Conservation (phyloP, 1,139 yeast species). For the Blastobotrys ciferrii region DNA sequence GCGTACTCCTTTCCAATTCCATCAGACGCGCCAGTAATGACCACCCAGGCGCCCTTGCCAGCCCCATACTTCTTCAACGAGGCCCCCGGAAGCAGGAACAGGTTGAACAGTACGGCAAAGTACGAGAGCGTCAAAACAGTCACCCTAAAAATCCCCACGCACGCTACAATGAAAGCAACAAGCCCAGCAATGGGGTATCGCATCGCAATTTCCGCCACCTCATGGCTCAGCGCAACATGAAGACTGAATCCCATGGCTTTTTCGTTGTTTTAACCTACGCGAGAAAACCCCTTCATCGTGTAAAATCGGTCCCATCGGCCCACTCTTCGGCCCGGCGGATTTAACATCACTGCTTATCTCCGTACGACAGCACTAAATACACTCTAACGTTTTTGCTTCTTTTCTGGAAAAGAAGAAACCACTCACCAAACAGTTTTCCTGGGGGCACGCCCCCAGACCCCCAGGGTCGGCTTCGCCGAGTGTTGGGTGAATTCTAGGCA, state of each 20-base stretch:
- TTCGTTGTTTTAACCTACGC: not conserved
- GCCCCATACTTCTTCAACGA: slow-evolving; percentile 72
- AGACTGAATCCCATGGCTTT: too few relatives aligned
- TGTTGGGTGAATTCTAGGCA: too few relatives aligned
- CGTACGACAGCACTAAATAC: not conserved
- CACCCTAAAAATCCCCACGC: slow-evolving; percentile 52
- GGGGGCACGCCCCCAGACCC: too few relatives aligned
- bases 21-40: slow-evolving; percentile 95
- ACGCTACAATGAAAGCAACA: slow-evolving; percentile 23
- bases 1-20: slow-evolving; percentile 96
- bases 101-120: slow-evolving; percentile 50
- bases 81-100: slow-evolving; percentile 63
- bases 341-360: not conserved
- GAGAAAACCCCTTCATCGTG: too few relatives aligned
- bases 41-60: slow-evolving; percentile 69
- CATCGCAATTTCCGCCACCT: slow-evolving; percentile 13
- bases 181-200: slow-evolving; percentile 19
- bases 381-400: not conserved
- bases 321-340: slow-evolving; percentile 2
- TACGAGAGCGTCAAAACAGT: slow-evolving; percentile 44
- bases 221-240: too few relatives aligned
- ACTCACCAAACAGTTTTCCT: too few relatives aligned
- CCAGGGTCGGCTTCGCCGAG: too few relatives aligned
- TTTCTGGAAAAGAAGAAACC: too few relatives aligned
- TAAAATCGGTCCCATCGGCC: not conserved